A percentile compares a stretch with the other conserved stretches of the same genome.
Evolutionary conservation across 768 basidiomycete species (phyloP).

Genomic region (Tephrocybe sp.): DNA sequence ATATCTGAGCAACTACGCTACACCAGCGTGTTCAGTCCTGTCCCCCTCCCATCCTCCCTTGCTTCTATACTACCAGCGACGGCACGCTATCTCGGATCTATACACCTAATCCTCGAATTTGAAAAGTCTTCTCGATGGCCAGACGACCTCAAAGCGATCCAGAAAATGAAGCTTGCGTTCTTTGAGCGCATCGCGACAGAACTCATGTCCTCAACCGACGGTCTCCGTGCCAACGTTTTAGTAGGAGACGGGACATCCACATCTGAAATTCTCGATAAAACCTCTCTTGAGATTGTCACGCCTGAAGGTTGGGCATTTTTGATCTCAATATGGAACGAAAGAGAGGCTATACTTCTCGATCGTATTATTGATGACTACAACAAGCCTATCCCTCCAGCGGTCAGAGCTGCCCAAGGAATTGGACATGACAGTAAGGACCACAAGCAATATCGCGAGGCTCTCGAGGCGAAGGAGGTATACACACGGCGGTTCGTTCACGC

Average conservation of each 20-base stretch:
- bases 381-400: slow-evolving; percentile 38
- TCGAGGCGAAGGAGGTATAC: slow-evolving; percentile 60
- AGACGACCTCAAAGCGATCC: slow-evolving; percentile 88
- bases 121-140: slow-evolving; percentile 95
- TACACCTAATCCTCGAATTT: slow-evolving; percentile 82
- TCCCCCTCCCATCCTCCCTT: slow-evolving; percentile 61
- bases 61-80: slow-evolving; percentile 52
- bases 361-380: slow-evolving; percentile 53
- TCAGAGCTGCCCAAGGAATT: slow-evolving; percentile 15
- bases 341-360: slow-evolving; percentile 79
- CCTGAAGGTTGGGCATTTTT: slow-evolving; percentile 87
- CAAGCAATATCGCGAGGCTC: slow-evolving; percentile 54
- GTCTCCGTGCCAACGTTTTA: slow-evolving; percentile 58
- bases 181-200: slow-evolving; percentile 76
- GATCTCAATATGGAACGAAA: slow-evolving; percentile 82
- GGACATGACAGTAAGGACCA: slow-evolving; percentile 35
- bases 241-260: slow-evolving; percentile 46
- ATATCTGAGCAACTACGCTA: slow-evolving; percentile 79
- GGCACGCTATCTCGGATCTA: slow-evolving; percentile 66
- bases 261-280: slow-evolving; percentile 66
- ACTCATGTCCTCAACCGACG: slow-evolving; percentile 52
- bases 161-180: slow-evolving; percentile 92
- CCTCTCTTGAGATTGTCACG: slow-evolving; percentile 74
- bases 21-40: slow-evolving; percentile 79
- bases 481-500: slow-evolving; percentile 72